phyloP scores from a whole-genome alignment of 1,284 basidiomycete species.

The Neolentinus lepideus region DNA sequence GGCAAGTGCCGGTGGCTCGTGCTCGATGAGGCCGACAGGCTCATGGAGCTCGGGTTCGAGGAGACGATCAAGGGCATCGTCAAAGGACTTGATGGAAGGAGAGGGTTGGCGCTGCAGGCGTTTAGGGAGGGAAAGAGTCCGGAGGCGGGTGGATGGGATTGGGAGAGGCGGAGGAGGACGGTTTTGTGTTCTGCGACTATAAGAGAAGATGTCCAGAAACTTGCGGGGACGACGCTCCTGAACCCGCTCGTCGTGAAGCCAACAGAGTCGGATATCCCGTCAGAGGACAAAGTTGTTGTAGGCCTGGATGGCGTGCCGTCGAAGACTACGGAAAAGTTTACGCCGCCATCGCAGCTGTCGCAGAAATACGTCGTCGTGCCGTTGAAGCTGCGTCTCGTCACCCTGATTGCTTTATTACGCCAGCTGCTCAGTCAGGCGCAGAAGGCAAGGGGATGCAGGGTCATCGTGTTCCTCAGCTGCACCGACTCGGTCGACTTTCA shows the following conservation, averaged over 20 bases:
- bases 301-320: slow-evolving; percentile 5
- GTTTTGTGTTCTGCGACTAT: slow-evolving; percentile 97
- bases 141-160: slow-evolving; percentile 85
- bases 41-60: slow-evolving; percentile 69
- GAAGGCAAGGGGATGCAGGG: slow-evolving; percentile 45
- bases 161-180: slow-evolving; percentile 70
- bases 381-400: slow-evolving; percentile 88
- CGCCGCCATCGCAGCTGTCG: slow-evolving; percentile 90
- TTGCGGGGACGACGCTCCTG: slow-evolving; percentile 78
- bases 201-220: slow-evolving; percentile 88
- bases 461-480: slow-evolving; percentile 95
- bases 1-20: slow-evolving; percentile 95
- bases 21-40: slow-evolving; percentile 92
- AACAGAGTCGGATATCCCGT: slow-evolving; percentile 36
- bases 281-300: slow-evolving; percentile 7
- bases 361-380: slow-evolving; percentile 94
- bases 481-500: slow-evolving; percentile 98
- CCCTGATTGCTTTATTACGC: slow-evolving; percentile 81
- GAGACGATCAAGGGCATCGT: slow-evolving; percentile 76
- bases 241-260: slow-evolving; percentile 73
- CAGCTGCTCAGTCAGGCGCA: slow-evolving; percentile 62
- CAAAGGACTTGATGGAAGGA: slow-evolving; percentile 75
- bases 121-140: slow-evolving; percentile 60
- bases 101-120: slow-evolving; percentile 67
- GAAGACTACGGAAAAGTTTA: slow-evolving; percentile 57